Base-by-base conservation (phyloP, 2,329 filamentous ascomycete species). In the Phaeosphaeriaceae sp. region DNA sequence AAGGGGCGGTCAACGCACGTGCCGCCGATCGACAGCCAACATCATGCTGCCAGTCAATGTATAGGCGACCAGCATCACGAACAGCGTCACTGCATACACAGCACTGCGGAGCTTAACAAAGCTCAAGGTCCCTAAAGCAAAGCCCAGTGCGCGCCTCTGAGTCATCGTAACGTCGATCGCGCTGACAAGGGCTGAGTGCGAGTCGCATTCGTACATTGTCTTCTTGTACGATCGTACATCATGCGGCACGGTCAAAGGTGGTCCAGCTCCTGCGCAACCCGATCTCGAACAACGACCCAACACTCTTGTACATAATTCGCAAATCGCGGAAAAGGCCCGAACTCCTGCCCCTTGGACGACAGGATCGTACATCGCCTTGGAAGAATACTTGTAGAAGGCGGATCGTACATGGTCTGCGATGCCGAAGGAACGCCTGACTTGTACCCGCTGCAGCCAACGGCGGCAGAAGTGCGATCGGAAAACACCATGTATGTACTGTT, bases 401-500 rank as follows among this genome's bases (percentile, higher is more conserved):
- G 11, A 6, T n/a, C 17, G 36, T 40, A 40, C 36, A 40, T 40
- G 4, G 25, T 27, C 25, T 45, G 44, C 42, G 11, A 75, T 75
- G 72, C 72, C 73, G 25, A 75, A 76, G 54, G 58, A 66, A 46
- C 63, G 73, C 22, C 62, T 68, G 51, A 76, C 73, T 15, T 76
- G 73, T 57, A 75, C 72, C 19, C 61, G 72, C 4, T 61, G 61
- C 49, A 67, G 64, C 25, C 66, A 68, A 46, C 58, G 71, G 24
- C 62, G 72, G 22, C 72, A 75, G 47, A 74, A 73, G 58, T 76
- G 73, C 50, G 72, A 76, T 59, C 66, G 72, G 10, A 73, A 72
- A 53, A 48, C 58, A 7, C 66, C 66, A 7, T 68, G 66, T 46
- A 62, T 54, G 21, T 42, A 22, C 31, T 6, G 17, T 11, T 21